phyloP scores from a whole-genome alignment of 352 stramenopile genomes.

The Aphanomyces stellatus region DNA sequence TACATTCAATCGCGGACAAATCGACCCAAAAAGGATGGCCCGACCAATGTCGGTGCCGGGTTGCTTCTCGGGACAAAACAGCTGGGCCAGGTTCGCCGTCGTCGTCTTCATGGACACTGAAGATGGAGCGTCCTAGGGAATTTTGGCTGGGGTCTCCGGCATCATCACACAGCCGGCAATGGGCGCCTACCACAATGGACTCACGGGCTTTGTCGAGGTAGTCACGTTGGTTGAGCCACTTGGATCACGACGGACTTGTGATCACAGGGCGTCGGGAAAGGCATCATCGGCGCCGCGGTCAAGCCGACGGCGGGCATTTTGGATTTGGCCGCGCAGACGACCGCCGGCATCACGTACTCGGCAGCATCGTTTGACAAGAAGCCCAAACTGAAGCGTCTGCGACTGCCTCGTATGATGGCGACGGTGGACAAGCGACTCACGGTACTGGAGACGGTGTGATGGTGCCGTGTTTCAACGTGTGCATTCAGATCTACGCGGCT shows the following conservation, averaged over 20 bases:
- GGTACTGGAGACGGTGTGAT: conserved; percentile 23
- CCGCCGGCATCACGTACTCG: conserved; percentile 76
- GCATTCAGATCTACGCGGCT: conserved; percentile 36
- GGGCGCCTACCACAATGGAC: conserved; percentile 83
- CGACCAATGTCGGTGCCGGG: conserved; percentile 76
- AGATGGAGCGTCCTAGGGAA: conserved; percentile 26
- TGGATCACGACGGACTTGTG: neutral
- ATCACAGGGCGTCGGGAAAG: conserved; percentile 62
- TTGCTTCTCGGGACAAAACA: conserved; percentile 85
- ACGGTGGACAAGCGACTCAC: conserved; percentile 66
- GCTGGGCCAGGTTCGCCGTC: conserved; percentile 47
- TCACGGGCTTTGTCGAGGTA: conserved; percentile 81
- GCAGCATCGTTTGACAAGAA: conserved; percentile 78
- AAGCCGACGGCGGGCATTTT: conserved; percentile 83
- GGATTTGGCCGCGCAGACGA: conserved; percentile 66
- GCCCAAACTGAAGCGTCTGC: conserved; percentile 44
- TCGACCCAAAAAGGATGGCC: conserved; percentile 67
- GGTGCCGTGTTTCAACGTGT: neutral
- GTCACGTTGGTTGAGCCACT: conserved; percentile 21
- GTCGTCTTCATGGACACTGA: neutral
- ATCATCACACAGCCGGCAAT: conserved; percentile 87
- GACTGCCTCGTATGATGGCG: conserved; percentile 69
- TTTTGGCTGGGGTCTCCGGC: conserved; percentile 84
- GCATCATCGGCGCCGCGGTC: conserved; percentile 79
- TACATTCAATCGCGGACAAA: conserved; percentile 81